phyloP scores from a whole-genome alignment of 1,139 yeast species.

The Yamadazyma membranifaciens region DNA sequence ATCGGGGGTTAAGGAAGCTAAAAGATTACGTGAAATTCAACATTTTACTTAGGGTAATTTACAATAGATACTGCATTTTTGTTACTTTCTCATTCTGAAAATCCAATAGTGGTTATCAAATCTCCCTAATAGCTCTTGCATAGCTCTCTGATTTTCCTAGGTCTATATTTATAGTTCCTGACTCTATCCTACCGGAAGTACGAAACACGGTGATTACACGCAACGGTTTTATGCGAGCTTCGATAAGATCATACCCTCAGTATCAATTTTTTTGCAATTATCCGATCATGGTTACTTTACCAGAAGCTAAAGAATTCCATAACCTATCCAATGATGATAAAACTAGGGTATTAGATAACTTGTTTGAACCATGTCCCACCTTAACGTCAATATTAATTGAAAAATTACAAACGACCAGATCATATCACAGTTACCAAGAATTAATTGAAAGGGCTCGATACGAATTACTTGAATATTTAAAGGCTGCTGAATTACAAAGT shows the following conservation, averaged over 20 bases:
- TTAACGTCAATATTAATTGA: conserved; percentile 44
- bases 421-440: conserved; percentile 35
- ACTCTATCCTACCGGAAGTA: no score
- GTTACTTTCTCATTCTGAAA: not conserved
- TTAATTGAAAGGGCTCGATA: conserved; percentile 52
- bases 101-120: no score
- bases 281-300: conserved; percentile 17
- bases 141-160: no score
- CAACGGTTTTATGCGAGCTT: conserved; percentile 4
- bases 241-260: not conserved
- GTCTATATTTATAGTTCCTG: no score
- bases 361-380: conserved; percentile 68
- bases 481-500: conserved; percentile 19
- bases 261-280: not conserved
- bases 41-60: conserved; percentile 29
- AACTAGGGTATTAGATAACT: conserved; percentile 44
- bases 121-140: no score
- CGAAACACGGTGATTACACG: not conserved
- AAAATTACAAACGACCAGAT: conserved; percentile 16
- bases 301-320: conserved; percentile 21
- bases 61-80: conserved; percentile 5
- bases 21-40: conserved; percentile 45
- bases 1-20: conserved; percentile 39
- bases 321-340: conserved; percentile 19
- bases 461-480: conserved; percentile 33